These are phyloP conservation scores for Leccinum incarnatum DNA, from an alignment of 768 basidiomycete genomes.

Conservation along the genomic window DNA sequence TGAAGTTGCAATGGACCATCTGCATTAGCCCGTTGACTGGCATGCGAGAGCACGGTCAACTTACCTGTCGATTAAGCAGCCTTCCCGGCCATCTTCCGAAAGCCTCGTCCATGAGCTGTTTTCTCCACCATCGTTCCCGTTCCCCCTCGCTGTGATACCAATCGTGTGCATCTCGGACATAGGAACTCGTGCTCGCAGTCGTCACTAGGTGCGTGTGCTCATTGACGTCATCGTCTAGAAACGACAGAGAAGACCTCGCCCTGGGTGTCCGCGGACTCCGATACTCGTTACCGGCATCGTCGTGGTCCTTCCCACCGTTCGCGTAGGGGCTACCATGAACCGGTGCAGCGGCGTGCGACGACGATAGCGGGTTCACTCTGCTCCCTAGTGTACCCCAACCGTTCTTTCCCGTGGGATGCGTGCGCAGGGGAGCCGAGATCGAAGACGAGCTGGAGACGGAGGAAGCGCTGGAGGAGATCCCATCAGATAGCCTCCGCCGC, in stretches of 20 bases:
- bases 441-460: conserved; percentile 69
- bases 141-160: conserved; percentile 20
- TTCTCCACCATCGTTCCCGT: conserved; percentile 40
- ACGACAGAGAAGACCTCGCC: conserved; percentile 5
- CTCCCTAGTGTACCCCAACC: conserved; percentile 63
- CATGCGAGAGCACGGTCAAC: conserved; percentile 22
- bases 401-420: conserved; percentile 42
- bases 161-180: conserved; percentile 22
- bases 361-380: conserved; percentile 42
- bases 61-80: conserved; percentile 66
- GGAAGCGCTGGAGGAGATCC: conserved; percentile 27
- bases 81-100: conserved; percentile 72
- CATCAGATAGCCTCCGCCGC: conserved; percentile 35
- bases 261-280: neutral
- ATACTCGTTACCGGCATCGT: neutral
- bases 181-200: conserved; percentile 19
- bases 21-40: neutral
- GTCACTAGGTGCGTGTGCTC: conserved; percentile 43
- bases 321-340: neutral
- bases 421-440: conserved; percentile 75
- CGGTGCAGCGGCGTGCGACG: conserved; percentile 8
- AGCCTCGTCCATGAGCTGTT: conserved; percentile 43
- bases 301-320: neutral
- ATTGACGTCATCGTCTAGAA: conserved; percentile 17
- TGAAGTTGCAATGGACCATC: conserved; percentile 26